Percentiles rank a stretch among this genome's conserved stretches.
Evolutionary conservation across 2,329 filamentous ascomycete species (phyloP).

Genomic region (Emmonsiellopsis sp.): DNA sequence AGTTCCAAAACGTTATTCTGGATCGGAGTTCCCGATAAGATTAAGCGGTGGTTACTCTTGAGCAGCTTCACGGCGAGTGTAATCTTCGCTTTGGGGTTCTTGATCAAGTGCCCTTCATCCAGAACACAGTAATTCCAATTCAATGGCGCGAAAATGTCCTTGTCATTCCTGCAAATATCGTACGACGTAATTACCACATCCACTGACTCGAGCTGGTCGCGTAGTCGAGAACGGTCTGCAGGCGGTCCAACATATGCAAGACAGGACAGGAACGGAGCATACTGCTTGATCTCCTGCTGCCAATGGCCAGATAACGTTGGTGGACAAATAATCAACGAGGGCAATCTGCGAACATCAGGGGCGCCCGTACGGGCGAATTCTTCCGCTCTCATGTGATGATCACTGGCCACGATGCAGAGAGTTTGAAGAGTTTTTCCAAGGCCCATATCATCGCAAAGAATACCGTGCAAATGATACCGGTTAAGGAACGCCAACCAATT

Average conservation of each 20-base stretch:
- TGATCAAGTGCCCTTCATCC: slow-evolving; percentile 96
- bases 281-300: slow-evolving; percentile 95
- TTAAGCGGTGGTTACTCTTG: slow-evolving; percentile 84
- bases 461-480: slow-evolving; percentile 93
- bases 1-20: slow-evolving; percentile 96
- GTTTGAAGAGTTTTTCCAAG: slow-evolving; percentile 96
- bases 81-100: slow-evolving; percentile 96
- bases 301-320: slow-evolving; percentile 95
- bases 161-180: slow-evolving; percentile 93
- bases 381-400: slow-evolving; percentile 87
- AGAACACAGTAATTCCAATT: slow-evolving; percentile 97
- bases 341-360: slow-evolving; percentile 67
- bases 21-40: slow-evolving; percentile 92
- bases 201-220: slow-evolving; percentile 60
- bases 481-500: slow-evolving; percentile 99
- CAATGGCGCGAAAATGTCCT: slow-evolving; percentile 70
- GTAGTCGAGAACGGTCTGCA: slow-evolving; percentile 63
- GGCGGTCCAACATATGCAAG: slow-evolving; percentile 89
- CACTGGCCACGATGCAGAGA: slow-evolving; percentile 93
- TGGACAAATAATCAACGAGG: slow-evolving; percentile 90
- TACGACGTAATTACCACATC: slow-evolving; percentile 97
- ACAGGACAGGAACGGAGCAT: slow-evolving; percentile 85
- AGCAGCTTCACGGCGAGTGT: slow-evolving; percentile 86
- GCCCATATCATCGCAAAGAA: slow-evolving; percentile 98
- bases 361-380: slow-evolving; percentile 78